These are phyloP conservation scores for Diaporthe destruens DNA, from an alignment of 2,329 filamentous ascomycete species.

Conservation along the genomic window DNA sequence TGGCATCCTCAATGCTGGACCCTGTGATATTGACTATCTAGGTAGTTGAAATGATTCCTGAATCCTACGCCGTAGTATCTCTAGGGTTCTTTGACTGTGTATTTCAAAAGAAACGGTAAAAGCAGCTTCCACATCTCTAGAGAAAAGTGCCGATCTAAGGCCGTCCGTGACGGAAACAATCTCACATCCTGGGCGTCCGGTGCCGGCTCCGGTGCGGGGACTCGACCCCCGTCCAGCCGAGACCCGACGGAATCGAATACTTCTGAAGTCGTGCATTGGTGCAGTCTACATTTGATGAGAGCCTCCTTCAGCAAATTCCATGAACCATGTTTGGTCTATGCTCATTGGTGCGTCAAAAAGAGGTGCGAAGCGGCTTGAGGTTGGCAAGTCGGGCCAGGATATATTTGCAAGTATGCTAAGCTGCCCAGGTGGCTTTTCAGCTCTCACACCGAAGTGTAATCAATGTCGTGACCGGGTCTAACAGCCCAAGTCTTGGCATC, in stretches of 20 bases:
- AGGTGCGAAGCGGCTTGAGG: neutral
- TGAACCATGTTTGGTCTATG: neutral
- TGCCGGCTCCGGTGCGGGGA: slow-evolving; percentile 25
- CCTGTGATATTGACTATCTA: neutral
- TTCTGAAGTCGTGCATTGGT: neutral
- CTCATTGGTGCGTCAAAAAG: neutral
- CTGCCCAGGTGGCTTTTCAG: no score
- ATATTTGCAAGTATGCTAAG: neutral
- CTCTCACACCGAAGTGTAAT: neutral
- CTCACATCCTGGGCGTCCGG: neutral
- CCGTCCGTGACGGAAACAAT: slow-evolving; percentile 18
- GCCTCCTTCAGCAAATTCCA: neutral
- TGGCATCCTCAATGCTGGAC: neutral
- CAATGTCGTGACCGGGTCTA: neutral
- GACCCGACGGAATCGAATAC: neutral
- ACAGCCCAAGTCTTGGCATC: neutral
- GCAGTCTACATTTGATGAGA: neutral
- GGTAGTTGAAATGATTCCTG: no score
- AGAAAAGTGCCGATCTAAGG: neutral
- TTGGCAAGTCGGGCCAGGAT: neutral
- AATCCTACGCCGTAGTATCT: accelerated
- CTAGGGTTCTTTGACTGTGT: neutral
- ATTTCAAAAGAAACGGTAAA: neutral
- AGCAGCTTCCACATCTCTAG: no score
- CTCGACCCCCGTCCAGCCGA: neutral